phyloP scores from a whole-genome alignment of 257 asterid genomes.

The Verbena officinalis region DNA sequence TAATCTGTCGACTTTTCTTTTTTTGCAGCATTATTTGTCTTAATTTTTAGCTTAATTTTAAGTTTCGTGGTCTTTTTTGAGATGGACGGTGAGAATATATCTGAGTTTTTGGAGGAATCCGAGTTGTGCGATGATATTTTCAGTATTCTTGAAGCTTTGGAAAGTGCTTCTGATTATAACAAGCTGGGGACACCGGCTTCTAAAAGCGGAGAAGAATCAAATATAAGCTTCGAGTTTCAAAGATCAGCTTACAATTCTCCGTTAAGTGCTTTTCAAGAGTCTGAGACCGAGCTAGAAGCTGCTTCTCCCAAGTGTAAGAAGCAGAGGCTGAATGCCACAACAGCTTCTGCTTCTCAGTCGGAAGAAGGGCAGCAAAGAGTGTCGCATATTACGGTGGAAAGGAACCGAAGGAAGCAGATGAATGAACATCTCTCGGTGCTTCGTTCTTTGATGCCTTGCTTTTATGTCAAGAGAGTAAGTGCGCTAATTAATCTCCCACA shows the following conservation, averaged over 20 bases:
- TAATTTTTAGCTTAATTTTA: background rate
- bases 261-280: conserved; percentile 33
- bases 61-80: conserved; percentile 4
- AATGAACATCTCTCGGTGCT: conserved; percentile 72
- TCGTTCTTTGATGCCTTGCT: conserved; percentile 84
- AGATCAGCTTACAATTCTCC: conserved; percentile 39
- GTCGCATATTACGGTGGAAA: conserved; percentile 76
- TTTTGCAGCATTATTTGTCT: background rate
- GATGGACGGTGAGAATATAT: conserved; percentile 52
- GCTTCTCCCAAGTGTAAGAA: conserved; percentile 48
- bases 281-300: conserved; percentile 42
- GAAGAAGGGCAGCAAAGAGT: conserved; percentile 52
- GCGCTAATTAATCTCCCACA: background rate
- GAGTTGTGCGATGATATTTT: conserved; percentile 69
- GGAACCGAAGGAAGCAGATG: conserved; percentile 89
- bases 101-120: conserved; percentile 47
- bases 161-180: conserved; percentile 35
- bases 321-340: conserved; percentile 40
- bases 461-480: conserved; percentile 77
- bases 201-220: background rate
- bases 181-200: conserved; percentile 2
- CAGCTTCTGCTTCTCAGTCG: conserved; percentile 15
- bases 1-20: conserved; percentile 21
- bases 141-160: conserved; percentile 67
- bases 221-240: conserved; percentile 46